These are phyloP conservation scores for Tulasnella calospora DNA, from an alignment of 768 basidiomycete genomes.

Conservation along the genomic window DNA sequence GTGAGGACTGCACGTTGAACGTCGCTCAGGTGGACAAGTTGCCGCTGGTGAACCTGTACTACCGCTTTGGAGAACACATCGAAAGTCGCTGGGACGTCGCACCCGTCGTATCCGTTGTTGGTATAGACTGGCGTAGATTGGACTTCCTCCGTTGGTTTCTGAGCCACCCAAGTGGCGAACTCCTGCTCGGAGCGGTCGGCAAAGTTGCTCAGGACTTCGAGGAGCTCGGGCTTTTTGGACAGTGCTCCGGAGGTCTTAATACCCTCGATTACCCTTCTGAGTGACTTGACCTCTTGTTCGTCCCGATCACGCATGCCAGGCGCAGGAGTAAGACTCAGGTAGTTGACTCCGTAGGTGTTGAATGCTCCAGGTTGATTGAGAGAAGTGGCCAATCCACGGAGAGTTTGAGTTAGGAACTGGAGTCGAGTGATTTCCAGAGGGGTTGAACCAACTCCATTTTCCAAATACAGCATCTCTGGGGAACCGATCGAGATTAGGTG, in stretches of 20 bases:
- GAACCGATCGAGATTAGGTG: conserved; percentile 41
- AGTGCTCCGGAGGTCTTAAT: background rate
- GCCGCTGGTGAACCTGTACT: conserved; percentile 7
- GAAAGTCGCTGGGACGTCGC: background rate
- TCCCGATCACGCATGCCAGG: background rate
- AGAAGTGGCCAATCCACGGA: background rate
- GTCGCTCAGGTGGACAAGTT: conserved; percentile 16
- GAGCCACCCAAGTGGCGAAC: background rate
- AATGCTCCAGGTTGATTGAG: no score
- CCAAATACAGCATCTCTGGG: conserved; percentile 42
- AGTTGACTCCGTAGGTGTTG: background rate
- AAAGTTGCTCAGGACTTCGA: background rate
- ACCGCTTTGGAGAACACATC: conserved; percentile 13
- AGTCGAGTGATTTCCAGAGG: conserved; percentile 32
- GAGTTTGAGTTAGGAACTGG: background rate
- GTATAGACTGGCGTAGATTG: no score
- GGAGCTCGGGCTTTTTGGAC: conserved; percentile 12
- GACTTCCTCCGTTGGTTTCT: background rate
- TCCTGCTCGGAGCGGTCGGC: conserved; percentile 3
- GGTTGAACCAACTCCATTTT: conserved; percentile 44
- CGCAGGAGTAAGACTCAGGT: background rate
- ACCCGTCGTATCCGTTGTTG: background rate
- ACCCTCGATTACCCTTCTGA: background rate
- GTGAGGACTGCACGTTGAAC: conserved; percentile 3
- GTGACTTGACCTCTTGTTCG: background rate